Evolutionary conservation across 2,329 filamentous ascomycete species (phyloP).

Genomic region (Ophiostoma quercus): DNA sequence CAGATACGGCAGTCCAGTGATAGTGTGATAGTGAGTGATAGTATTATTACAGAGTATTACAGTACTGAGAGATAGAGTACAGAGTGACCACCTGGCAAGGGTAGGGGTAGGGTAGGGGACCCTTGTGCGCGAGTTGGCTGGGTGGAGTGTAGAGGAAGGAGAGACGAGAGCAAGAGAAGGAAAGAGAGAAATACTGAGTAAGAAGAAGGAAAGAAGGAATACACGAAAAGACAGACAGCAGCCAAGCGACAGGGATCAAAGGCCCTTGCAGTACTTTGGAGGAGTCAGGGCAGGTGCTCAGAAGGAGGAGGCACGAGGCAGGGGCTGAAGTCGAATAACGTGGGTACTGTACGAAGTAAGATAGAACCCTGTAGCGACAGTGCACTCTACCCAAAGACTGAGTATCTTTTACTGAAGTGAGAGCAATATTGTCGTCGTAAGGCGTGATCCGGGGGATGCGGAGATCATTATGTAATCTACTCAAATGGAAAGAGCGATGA

Average conservation of each 20-base stretch:
- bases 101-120: background rate
- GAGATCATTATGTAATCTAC: background rate
- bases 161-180: no score
- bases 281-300: background rate
- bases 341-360: no score
- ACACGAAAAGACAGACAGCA: no score
- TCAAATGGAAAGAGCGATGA: background rate
- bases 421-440: slow-evolving; percentile 5
- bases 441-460: background rate
- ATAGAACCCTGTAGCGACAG: no score
- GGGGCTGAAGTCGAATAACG: no score
- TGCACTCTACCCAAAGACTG: no score
- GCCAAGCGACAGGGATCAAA: background rate
- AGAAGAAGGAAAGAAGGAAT: no score
- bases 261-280: background rate
- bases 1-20: no score
- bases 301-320: no score
- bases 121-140: slow-evolving; percentile 3
- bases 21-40: background rate
- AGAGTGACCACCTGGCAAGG: no score
- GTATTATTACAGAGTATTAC: background rate
- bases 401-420: no score
- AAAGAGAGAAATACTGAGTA: no score
- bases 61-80: background rate
- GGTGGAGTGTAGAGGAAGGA: background rate